Evolutionary conservation across 768 basidiomycete species (phyloP).

Genomic region (Steccherinum ochraceum): DNA sequence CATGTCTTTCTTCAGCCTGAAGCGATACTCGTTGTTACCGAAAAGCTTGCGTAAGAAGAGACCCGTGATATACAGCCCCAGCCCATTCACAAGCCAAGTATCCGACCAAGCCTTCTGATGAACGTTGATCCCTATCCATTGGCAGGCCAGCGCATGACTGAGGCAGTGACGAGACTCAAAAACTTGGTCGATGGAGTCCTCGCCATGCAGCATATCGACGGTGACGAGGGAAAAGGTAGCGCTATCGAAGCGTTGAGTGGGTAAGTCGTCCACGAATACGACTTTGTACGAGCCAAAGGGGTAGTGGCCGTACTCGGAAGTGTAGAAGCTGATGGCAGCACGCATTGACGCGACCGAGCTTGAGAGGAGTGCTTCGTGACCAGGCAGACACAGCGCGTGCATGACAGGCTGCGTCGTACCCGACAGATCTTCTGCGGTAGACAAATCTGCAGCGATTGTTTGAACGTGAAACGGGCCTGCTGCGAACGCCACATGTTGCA

Average conservation of each 20-base stretch:
- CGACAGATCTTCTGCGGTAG: conserved; percentile 52
- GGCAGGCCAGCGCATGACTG: conserved; percentile 84
- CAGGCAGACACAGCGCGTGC: conserved; percentile 90
- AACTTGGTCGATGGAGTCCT: conserved; percentile 89
- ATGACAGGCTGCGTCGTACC: conserved; percentile 67
- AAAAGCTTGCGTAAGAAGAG: conserved; percentile 81
- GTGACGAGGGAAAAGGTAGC: conserved; percentile 78
- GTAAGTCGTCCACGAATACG: conserved; percentile 88
- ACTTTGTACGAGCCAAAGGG: conserved; percentile 94
- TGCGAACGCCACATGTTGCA: conserved; percentile 95
- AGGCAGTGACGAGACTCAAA: conserved; percentile 84
- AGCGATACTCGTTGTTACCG: conserved; percentile 96
- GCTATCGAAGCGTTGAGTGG: conserved; percentile 74
- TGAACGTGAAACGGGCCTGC: conserved; percentile 89
- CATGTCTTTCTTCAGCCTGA: conserved; percentile 94
- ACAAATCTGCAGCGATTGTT: conserved; percentile 57
- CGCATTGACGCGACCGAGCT: conserved; percentile 74
- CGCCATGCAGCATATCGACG: conserved; percentile 78
- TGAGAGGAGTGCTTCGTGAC: conserved; percentile 66
- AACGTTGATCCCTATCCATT: conserved; percentile 97
- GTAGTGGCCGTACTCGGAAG: conserved; percentile 90
- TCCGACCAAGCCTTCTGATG: conserved; percentile 91
- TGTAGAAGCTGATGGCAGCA: conserved; percentile 88
- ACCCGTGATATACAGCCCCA: conserved; percentile 86
- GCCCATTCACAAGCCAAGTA: conserved; percentile 93